phyloP scores from a whole-genome alignment of 179 eudicot genomes.

The Gypsophila paniculata region DNA sequence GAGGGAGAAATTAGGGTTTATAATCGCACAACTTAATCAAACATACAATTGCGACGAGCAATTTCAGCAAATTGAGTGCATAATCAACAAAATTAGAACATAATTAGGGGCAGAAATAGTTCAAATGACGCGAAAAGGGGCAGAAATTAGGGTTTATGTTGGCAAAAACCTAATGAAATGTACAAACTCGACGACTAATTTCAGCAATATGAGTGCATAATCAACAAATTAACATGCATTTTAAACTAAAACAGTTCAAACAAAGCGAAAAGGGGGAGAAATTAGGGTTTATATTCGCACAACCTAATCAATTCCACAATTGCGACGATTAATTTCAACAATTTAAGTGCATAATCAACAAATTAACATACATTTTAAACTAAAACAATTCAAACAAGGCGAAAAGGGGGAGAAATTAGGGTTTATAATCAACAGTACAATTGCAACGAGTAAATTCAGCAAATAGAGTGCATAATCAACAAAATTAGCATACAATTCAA shows the following conservation, averaged over 20 bases:
- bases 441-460: neutral
- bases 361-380: neutral
- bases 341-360: slow-evolving; percentile 3
- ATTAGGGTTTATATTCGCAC: slow-evolving; percentile 56
- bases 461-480: neutral
- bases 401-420: neutral
- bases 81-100: neutral
- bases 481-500: neutral
- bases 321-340: neutral
- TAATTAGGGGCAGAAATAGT: too few relatives aligned
- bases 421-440: too few relatives aligned
- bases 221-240: neutral
- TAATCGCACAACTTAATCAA: slow-evolving; percentile 63
- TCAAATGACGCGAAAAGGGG: neutral
- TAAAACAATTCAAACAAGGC: too few relatives aligned
- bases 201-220: slow-evolving; percentile 4
- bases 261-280: neutral
- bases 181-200: neutral
- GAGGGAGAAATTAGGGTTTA: slow-evolving; percentile 33
- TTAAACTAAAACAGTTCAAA: neutral
- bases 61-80: slow-evolving; percentile 8
- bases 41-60: neutral
- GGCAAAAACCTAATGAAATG: slow-evolving; percentile 56
- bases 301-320: slow-evolving; percentile 38
- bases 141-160: slow-evolving; percentile 42